Conservation (phyloP, 129 eudicot species). For the Artemisia argyi region DNA sequence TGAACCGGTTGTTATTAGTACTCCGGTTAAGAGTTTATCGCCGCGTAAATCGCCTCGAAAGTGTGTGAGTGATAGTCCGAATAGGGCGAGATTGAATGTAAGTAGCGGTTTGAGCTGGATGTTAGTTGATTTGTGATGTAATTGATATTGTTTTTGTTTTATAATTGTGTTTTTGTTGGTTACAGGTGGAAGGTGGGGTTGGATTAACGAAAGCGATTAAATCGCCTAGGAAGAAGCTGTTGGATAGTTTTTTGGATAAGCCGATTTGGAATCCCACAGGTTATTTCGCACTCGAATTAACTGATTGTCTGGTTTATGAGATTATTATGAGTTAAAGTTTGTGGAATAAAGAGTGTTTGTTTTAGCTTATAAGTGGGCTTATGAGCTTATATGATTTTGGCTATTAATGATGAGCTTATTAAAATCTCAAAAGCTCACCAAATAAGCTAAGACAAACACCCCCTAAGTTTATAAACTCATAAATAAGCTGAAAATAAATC, state of each 20-base stretch:
- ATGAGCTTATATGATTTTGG: too few relatives aligned
- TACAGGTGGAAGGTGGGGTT: conserved; percentile 14
- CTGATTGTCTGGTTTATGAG: too few relatives aligned
- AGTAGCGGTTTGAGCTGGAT: neutral
- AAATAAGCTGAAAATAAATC: too few relatives aligned
- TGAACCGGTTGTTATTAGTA: conserved; percentile 20
- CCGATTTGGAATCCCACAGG: conserved; percentile 82
- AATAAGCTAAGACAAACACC: too few relatives aligned
- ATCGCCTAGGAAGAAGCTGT: conserved; percentile 51
- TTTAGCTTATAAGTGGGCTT: too few relatives aligned
- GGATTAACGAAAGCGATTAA: conserved; percentile 28
- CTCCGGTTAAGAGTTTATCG: conserved; percentile 29
- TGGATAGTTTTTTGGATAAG: conserved; percentile 56
- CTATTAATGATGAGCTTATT: too few relatives aligned
- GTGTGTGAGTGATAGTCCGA: conserved; percentile 52
- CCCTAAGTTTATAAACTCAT: too few relatives aligned
- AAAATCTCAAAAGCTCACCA: too few relatives aligned
- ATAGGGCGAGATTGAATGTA: conserved; percentile 35
- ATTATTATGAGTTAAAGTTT: too few relatives aligned
- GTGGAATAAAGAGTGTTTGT: too few relatives aligned
- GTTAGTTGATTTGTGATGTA: neutral
- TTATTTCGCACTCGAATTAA: too few relatives aligned
- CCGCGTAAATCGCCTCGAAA: conserved; percentile 77
- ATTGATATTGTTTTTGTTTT: neutral
- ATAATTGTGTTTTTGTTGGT: neutral